Base-by-base conservation (phyloP, 129 eudicot genomes). In the Flaveria bidentis region DNA sequence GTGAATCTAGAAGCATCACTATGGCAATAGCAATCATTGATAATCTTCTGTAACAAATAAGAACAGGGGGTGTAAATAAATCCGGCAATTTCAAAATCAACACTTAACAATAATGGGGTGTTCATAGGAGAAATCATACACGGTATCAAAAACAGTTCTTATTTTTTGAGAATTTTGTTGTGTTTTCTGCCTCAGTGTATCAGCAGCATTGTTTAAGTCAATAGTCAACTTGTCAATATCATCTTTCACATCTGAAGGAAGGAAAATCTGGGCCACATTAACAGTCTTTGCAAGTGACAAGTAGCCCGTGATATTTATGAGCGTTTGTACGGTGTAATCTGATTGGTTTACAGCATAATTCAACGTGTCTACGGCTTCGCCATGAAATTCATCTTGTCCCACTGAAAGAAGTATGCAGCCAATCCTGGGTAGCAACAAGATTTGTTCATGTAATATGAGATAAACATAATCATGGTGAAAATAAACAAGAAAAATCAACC, bases 361-460 rank as follows among this genome's bases (percentile, higher is more conserved):
- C 73, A 94, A 75, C 64, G 99, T 91, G 46, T 82, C 78, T 58
- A 94, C 46, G 33, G 91, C 92, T 89, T 94, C 93, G 4, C 75
- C 74, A 64, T 89, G 96, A 80, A 91, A 91, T 47, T 89, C 80
- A 83, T 74, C 86, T 71, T 94, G 96, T 67, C 99, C 99, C 13
- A 94, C 92, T 28, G 92, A 89, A 50, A 94, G 88, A 74, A 94
- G 87, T 79, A 94, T 87, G 73, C 99, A 87, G 26, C 99, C 97
- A 49, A 83, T 71, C 80, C 99, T 94, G 95, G 2, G 18, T n/a
- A 70, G 56, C 72, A 76, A 68, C 57, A 78, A 39, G 26, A 66
- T 36, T 72, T 28, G 39, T 30, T 26, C 12, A 33, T 45, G 49
- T 22, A 66, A 57, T 52, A 72, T 11, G 12, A 49, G 60, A 73